Evolutionary conservation across 495 filamentous ascomycete genomes (phyloP).

Genomic region (Penicillium malachiteum): DNA sequence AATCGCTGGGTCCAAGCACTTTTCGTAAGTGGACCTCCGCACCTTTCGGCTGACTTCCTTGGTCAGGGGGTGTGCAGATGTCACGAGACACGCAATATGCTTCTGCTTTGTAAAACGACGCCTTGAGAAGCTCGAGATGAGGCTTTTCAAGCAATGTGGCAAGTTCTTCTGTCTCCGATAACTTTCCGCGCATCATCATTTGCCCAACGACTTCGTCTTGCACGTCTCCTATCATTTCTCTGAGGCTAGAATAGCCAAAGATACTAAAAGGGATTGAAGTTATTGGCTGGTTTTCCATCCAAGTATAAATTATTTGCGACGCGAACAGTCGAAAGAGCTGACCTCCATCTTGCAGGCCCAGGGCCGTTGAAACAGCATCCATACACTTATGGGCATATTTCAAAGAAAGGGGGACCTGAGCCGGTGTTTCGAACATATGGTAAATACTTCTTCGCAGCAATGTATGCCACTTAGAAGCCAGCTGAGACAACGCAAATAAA

Average conservation of each 20-base stretch:
- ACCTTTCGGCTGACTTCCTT: constrained; percentile 50
- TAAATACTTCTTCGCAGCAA: constrained; percentile 81
- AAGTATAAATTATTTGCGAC: constrained; percentile 90
- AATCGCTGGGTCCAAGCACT: constrained; percentile 64
- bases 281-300: constrained; percentile 67
- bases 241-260: constrained; percentile 71
- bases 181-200: constrained; percentile 76
- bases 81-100: constrained; percentile 85
- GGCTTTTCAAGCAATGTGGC: constrained; percentile 54
- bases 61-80: constrained; percentile 58
- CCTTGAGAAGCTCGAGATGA: constrained; percentile 55
- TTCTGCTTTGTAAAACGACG: constrained; percentile 75
- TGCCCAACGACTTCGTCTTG: constrained; percentile 80
- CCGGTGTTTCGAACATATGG: constrained; percentile 87
- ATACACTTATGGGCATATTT: constrained; percentile 72
- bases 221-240: constrained; percentile 68
- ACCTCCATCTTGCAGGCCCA: constrained; percentile 61
- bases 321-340: constrained; percentile 84
- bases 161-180: constrained; percentile 59
- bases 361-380: constrained; percentile 57
- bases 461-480: constrained; percentile 80
- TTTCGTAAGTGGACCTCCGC: constrained; percentile 70
- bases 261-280: constrained; percentile 73
- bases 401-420: constrained; percentile 58
- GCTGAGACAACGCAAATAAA: constrained; percentile 66